These are phyloP conservation scores for Paxillus ammoniavirescens DNA, from an alignment of 768 basidiomycete species.

Conservation along the genomic window DNA sequence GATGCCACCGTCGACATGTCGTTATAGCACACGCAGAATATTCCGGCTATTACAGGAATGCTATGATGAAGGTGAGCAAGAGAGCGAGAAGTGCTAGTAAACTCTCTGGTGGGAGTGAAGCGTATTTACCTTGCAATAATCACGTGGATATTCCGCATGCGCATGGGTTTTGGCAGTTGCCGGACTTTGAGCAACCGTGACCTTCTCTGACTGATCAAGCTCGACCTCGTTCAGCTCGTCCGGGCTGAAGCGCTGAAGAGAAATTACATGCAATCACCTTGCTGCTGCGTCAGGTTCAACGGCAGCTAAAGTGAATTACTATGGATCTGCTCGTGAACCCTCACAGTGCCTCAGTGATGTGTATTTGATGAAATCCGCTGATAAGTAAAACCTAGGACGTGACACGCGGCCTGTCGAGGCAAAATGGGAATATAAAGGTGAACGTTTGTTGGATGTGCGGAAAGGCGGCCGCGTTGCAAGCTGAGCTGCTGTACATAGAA, in stretches of 20 bases:
- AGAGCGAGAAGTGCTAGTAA: neutral
- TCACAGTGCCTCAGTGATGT: neutral
- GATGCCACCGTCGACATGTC: constrained; percentile 48
- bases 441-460: neutral
- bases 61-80: neutral
- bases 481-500: neutral
- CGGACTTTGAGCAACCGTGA: neutral
- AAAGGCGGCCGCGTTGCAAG: neutral
- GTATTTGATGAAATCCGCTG: neutral
- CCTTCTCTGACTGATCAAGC: too few species aligned
- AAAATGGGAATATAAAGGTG: neutral
- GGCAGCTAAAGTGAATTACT: neutral
- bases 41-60: constrained; percentile 12
- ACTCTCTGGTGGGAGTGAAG: neutral
- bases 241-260: neutral
- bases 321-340: neutral
- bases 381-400: neutral
- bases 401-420: neutral
- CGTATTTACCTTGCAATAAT: constrained; percentile 20
- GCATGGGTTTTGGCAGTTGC: constrained; percentile 6
- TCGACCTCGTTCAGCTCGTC: neutral
- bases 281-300: neutral
- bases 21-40: constrained; percentile 1
- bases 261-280: neutral
- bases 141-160: constrained; percentile 26